These are phyloP conservation scores for Lachnellula arida DNA, from an alignment of 2,329 filamentous ascomycete species.

Conservation along the genomic window DNA sequence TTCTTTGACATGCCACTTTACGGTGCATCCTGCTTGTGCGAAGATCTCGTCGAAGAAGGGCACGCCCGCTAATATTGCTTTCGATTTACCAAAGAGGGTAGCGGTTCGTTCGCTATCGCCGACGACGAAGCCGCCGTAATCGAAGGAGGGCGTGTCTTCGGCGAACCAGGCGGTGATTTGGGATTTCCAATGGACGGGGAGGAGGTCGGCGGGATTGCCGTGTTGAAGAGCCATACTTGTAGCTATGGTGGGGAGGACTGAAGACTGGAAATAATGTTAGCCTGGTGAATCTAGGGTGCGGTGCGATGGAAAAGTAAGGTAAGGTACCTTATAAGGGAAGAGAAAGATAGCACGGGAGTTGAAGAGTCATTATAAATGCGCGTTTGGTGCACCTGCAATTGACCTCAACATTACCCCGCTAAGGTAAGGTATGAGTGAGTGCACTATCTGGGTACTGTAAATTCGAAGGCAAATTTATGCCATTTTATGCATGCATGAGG, in stretches of 20 bases:
- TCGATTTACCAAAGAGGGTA: conserved; percentile 64
- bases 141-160: conserved; percentile 93
- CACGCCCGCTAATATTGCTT: conserved; percentile 80
- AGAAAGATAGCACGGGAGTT: too few relatives aligned
- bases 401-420: too few relatives aligned
- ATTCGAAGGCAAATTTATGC: too few relatives aligned
- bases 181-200: conserved; percentile 80
- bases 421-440: too few relatives aligned
- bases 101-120: conserved; percentile 62
- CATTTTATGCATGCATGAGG: too few relatives aligned
- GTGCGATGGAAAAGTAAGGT: too few relatives aligned
- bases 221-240: conserved; percentile 35
- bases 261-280: neutral
- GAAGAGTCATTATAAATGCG: too few relatives aligned
- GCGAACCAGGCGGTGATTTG: conserved; percentile 81
- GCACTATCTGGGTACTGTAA: too few relatives aligned
- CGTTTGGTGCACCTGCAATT: too few relatives aligned
- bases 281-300: neutral
- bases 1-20: conserved; percentile 82
- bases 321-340: too few relatives aligned
- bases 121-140: conserved; percentile 96
- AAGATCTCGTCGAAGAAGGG: conserved; percentile 97
- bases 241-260: neutral
- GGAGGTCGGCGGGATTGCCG: conserved; percentile 64
- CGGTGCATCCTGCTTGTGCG: conserved; percentile 79